These are phyloP conservation scores for Canavalia ensiformis DNA, from an alignment of 306 rosid species.

Conservation along the genomic window DNA sequence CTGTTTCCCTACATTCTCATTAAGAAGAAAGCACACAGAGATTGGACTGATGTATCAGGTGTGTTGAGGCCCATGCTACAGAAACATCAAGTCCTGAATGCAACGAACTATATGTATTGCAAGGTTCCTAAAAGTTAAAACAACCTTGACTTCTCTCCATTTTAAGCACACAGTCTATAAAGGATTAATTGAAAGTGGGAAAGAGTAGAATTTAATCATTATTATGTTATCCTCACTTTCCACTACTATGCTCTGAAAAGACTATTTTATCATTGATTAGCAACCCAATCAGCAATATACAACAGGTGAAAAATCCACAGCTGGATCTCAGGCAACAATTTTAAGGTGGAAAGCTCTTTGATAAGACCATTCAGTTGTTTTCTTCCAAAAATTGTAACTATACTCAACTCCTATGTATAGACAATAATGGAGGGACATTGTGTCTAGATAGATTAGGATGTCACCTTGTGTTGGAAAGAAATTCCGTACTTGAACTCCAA, in stretches of 20 bases:
- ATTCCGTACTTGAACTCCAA: conserved; percentile 25
- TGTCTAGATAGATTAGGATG: not conserved
- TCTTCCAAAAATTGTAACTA: conserved; percentile 5
- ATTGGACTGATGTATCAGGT: not conserved
- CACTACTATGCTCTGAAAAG: not conserved
- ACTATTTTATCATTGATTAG: not conserved
- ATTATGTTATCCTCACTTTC: not conserved
- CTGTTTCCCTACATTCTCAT: not conserved
- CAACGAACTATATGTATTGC: not conserved
- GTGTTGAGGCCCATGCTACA: not conserved
- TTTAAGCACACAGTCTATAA: not conserved
- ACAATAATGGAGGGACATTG: conserved; percentile 17
- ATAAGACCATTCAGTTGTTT: conserved; percentile 16
- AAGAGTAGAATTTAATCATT: conserved; percentile 3
- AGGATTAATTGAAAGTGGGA: conserved; percentile 32
- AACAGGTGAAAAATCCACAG: conserved; percentile 3
- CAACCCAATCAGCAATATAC: not conserved
- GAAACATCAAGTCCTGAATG: not conserved
- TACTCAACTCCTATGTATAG: not conserved
- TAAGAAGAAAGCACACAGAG: not conserved
- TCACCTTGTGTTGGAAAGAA: conserved; percentile 5
- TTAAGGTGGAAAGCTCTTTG: not conserved
- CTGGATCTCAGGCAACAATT: conserved; percentile 1
- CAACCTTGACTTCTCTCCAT: not conserved
- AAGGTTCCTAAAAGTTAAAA: not conserved